Percentiles rank a stretch among this genome's conserved stretches.
Evolutionary conservation across 1,139 yeast genomes (phyloP).

Genomic region (Torulaspora pretoriensis): DNA sequence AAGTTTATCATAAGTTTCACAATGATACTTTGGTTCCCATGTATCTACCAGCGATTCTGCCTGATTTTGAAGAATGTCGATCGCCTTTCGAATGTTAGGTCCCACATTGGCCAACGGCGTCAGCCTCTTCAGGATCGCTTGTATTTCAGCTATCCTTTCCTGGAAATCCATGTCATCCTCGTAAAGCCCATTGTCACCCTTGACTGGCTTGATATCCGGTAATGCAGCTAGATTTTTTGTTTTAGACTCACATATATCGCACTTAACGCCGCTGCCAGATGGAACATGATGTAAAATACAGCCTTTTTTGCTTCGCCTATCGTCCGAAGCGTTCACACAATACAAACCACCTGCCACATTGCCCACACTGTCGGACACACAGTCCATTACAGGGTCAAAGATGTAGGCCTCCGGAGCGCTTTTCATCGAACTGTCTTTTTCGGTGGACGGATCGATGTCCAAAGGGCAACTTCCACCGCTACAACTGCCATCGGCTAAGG

Average conservation of each 20-base stretch:
- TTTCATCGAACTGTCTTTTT: background rate
- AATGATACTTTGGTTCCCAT: slow-evolving; percentile 25
- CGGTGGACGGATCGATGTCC: background rate
- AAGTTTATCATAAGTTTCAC: slow-evolving; percentile 1
- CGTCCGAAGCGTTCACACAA: background rate
- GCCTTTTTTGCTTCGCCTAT: background rate
- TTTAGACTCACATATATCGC: background rate
- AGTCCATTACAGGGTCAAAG: slow-evolving; percentile 9
- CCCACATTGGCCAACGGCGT: slow-evolving; percentile 13
- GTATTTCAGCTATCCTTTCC: slow-evolving; percentile 18
- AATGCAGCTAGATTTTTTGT: slow-evolving; percentile 6
- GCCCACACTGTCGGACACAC: slow-evolving; percentile 1
- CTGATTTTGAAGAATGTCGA: slow-evolving; percentile 19
- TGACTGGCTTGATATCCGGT: slow-evolving; percentile 7
- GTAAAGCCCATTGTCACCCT: slow-evolving; percentile 22
- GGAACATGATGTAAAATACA: background rate
- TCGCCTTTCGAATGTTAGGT: slow-evolving; percentile 14
- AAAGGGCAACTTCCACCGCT: background rate
- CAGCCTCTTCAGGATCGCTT: slow-evolving; percentile 16
- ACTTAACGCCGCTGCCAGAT: background rate
- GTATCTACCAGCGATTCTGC: slow-evolving; percentile 16
- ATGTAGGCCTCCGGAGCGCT: background rate
- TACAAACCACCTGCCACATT: background rate
- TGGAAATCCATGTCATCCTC: slow-evolving; percentile 21
- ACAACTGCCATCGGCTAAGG: background rate